Percentiles rank a stretch among this genome's conserved stretches.
phyloP scores from a whole-genome alignment of 2,329 filamentous ascomycete species.

The Fusarium torulosum region DNA sequence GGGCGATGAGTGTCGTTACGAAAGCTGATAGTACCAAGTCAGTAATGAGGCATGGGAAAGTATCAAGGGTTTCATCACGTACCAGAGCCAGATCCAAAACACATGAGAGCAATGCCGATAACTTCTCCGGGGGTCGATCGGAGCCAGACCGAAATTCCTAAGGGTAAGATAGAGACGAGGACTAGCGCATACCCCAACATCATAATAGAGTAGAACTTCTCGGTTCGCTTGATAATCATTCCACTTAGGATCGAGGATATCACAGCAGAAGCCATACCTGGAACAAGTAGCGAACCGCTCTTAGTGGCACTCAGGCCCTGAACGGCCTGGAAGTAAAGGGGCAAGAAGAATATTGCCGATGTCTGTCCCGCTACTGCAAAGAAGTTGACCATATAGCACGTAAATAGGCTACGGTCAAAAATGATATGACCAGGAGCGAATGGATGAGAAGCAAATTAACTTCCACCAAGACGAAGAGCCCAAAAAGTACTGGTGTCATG shows the following conservation, averaged over 20 bases:
- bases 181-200: constrained; percentile 66
- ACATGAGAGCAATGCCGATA: constrained; percentile 66
- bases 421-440: constrained; percentile 82
- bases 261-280: constrained; percentile 72
- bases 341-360: constrained; percentile 77
- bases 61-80: constrained; percentile 19
- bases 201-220: constrained; percentile 78
- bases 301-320: constrained; percentile 72
- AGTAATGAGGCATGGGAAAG: neutral
- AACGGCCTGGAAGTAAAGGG: constrained; percentile 82
- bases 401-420: constrained; percentile 73
- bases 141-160: constrained; percentile 66
- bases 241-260: constrained; percentile 74
- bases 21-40: constrained; percentile 1
- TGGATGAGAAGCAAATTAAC: constrained; percentile 75
- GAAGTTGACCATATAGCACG: constrained; percentile 79
- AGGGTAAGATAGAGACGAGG: constrained; percentile 64
- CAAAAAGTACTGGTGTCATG: constrained; percentile 69
- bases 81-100: constrained; percentile 56
- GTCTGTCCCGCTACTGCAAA: constrained; percentile 72
- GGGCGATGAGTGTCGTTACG: constrained; percentile 73
- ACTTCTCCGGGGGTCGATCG: constrained; percentile 66
- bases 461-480: constrained; percentile 77
- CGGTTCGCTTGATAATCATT: constrained; percentile 76
- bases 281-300: constrained; percentile 75